These are phyloP conservation scores for Quercus engelmannii DNA, from an alignment of 306 rosid species.

Conservation along the genomic window DNA sequence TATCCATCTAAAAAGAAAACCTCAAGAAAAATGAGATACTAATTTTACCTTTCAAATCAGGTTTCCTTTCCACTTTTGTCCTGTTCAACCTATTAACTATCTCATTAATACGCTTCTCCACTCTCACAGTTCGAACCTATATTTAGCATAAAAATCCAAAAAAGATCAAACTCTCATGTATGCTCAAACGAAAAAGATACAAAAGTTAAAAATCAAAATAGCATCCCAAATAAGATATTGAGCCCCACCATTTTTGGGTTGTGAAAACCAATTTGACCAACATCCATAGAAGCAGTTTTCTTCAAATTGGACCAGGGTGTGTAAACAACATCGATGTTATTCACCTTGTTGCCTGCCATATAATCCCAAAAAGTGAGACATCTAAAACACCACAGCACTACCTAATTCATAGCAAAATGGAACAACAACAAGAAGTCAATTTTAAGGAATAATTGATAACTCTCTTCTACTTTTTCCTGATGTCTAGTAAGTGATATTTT, in stretches of 20 bases:
- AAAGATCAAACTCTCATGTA: conserved; percentile 13
- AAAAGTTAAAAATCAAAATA: background rate
- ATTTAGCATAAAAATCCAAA: conserved; percentile 24
- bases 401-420: background rate
- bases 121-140: conserved; percentile 87
- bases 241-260: conserved; percentile 65
- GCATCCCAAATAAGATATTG: conserved; percentile 5
- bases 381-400: background rate
- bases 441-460: background rate
- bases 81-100: conserved; percentile 81
- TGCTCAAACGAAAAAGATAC: conserved; percentile 3
- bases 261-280: conserved; percentile 97
- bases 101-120: conserved; percentile 91
- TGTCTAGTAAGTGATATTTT: too few relatives aligned
- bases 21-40: conserved; percentile 11
- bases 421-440: background rate
- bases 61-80: conserved; percentile 87
- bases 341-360: conserved; percentile 85
- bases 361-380: conserved; percentile 4
- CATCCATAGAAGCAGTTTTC: conserved; percentile 97
- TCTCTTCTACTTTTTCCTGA: background rate
- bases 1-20: background rate
- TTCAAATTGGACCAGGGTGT: conserved; percentile 98
- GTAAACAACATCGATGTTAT: conserved; percentile 90
- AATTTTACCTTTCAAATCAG: conserved; percentile 86